These are phyloP conservation scores for Saccharomyces jurei DNA, from an alignment of 805 yeast species.

Conservation along the genomic window DNA sequence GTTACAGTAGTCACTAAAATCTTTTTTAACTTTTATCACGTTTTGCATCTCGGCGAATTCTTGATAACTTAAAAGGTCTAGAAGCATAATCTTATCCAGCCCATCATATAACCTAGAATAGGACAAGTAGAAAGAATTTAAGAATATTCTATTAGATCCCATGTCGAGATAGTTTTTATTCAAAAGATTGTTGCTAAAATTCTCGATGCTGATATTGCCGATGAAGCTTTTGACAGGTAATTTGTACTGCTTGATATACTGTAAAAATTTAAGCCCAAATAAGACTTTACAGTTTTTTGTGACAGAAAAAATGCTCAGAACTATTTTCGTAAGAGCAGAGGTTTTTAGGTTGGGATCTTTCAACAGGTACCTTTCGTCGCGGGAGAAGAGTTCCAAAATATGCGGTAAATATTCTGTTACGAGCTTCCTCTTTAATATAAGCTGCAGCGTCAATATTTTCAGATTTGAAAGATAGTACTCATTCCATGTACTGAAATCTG, in stretches of 20 bases:
- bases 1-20: not conserved
- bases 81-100: constrained; percentile 16
- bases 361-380: constrained; percentile 21
- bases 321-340: constrained; percentile 18
- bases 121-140: constrained; percentile 14
- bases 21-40: not conserved
- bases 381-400: constrained; percentile 16
- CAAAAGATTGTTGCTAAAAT: constrained; percentile 6
- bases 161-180: constrained; percentile 10
- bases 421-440: constrained; percentile 16
- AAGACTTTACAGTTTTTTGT: constrained; percentile 15
- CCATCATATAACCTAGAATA: constrained; percentile 11
- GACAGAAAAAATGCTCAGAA: constrained; percentile 20
- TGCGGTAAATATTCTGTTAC: constrained; percentile 1
- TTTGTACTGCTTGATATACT: constrained; percentile 21
- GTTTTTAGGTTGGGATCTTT: constrained; percentile 13
- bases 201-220: constrained; percentile 13
- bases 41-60: not conserved
- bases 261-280: constrained; percentile 27
- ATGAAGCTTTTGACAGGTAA: constrained; percentile 17
- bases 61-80: constrained; percentile 7
- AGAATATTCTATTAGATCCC: not conserved
- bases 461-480: constrained; percentile 17
- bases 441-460: constrained; percentile 25
- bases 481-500: constrained; percentile 21